A percentile compares a stretch with the other conserved stretches of the same genome.
Conservation (phyloP, 768 basidiomycete genomes). For the Phlegmacium glaucopus region DNA sequence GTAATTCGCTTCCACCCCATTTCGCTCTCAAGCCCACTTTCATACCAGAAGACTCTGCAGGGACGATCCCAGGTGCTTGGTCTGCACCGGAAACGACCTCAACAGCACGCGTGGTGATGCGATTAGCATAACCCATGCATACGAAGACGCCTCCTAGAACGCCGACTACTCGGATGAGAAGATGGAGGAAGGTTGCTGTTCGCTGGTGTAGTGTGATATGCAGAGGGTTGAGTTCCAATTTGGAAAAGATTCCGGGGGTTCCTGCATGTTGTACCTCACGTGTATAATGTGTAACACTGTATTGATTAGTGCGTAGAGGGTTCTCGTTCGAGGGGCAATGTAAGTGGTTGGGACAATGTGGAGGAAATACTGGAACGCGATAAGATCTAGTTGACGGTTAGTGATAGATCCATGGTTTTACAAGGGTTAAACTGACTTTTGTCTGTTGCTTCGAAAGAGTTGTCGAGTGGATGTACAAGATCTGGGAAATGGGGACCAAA, state of each 20-base stretch:
- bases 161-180: constrained; percentile 85
- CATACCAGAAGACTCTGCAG: constrained; percentile 61
- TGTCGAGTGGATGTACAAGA: constrained; percentile 91
- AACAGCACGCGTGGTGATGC: constrained; percentile 60
- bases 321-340: constrained; percentile 63
- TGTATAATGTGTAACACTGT: constrained; percentile 92
- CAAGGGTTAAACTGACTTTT: constrained; percentile 39
- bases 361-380: constrained; percentile 92
- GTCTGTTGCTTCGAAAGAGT: constrained; percentile 75
- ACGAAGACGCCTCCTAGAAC: constrained; percentile 92
- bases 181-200: constrained; percentile 76
- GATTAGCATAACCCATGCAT: constrained; percentile 75
- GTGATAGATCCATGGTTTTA: not conserved
- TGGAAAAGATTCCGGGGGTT: constrained; percentile 96
- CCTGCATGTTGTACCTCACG: constrained; percentile 75
- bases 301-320: constrained; percentile 77
- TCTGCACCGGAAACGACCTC: constrained; percentile 60
- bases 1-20: constrained; percentile 66
- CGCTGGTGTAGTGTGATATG: constrained; percentile 83
- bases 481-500: constrained; percentile 96
- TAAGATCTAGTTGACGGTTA: constrained; percentile 57
- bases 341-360: constrained; percentile 96
- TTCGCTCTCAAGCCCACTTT: constrained; percentile 54
- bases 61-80: constrained; percentile 43
- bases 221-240: constrained; percentile 94